phyloP scores from a whole-genome alignment of 2,329 filamentous ascomycete genomes.

The Basipetospora sp. region DNA sequence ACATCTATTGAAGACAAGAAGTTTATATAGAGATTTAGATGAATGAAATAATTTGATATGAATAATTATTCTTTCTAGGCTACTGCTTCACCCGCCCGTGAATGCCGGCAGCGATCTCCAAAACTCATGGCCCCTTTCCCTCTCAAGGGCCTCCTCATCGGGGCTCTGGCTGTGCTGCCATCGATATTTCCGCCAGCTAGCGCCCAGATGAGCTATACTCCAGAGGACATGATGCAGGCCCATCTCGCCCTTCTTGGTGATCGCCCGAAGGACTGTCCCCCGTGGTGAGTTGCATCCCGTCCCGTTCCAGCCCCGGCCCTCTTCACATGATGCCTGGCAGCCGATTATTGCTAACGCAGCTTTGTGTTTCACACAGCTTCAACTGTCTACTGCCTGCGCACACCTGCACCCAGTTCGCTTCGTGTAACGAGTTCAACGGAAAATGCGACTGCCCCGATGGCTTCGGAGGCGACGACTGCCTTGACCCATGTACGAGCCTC shows the following conservation, averaged over 20 bases:
- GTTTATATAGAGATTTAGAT: too few relatives aligned
- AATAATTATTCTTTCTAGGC: too few relatives aligned
- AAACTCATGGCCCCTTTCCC: slow-evolving; percentile 23
- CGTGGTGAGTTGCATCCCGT: slow-evolving; percentile 42
- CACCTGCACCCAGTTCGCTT: slow-evolving; percentile 76
- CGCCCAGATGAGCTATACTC: slow-evolving; percentile 43
- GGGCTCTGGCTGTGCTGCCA: slow-evolving; percentile 26
- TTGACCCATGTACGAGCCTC: slow-evolving; percentile 50
- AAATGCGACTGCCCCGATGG: slow-evolving; percentile 86
- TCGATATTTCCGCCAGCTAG: slow-evolving; percentile 21
- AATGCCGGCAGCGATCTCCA: slow-evolving; percentile 1
- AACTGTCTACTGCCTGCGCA: slow-evolving; percentile 94
- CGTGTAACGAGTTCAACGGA: slow-evolving; percentile 78
- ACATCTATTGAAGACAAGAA: too few relatives aligned
- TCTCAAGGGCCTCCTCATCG: slow-evolving; percentile 24
- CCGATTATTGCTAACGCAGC: slow-evolving; percentile 19
- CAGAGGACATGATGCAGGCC: slow-evolving; percentile 44
- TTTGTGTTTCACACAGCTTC: slow-evolving; percentile 48
- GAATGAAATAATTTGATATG: too few relatives aligned
- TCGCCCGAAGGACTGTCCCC: slow-evolving; percentile 62
- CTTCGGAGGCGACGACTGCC: slow-evolving; percentile 87
- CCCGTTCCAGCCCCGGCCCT: neutral
- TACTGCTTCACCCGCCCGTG: neutral
- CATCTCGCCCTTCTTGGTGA: slow-evolving; percentile 59
- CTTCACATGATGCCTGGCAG: too few relatives aligned